Evolutionary conservation across 2,329 filamentous ascomycete genomes (phyloP).

Genomic region (Fusarium oxysporum): DNA sequence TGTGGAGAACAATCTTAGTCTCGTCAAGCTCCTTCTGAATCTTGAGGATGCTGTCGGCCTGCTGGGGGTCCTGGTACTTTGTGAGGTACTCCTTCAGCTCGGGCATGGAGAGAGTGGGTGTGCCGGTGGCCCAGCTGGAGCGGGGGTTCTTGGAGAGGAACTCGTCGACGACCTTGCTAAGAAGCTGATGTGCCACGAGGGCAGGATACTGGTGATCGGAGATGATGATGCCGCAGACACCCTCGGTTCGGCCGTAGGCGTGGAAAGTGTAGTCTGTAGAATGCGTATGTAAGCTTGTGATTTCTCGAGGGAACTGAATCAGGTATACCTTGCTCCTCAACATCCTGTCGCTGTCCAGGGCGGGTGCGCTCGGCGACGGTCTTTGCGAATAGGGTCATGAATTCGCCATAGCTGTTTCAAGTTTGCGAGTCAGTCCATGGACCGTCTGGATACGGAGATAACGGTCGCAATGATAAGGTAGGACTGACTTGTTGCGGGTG

Average conservation of each 20-base stretch:
- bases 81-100: slow-evolving; percentile 80
- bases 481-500: slow-evolving; percentile 74
- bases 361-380: slow-evolving; percentile 87
- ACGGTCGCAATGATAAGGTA: background rate
- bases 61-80: slow-evolving; percentile 85
- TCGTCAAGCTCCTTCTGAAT: slow-evolving; percentile 97
- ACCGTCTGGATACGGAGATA: background rate
- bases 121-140: slow-evolving; percentile 71
- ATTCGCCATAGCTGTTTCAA: slow-evolving; percentile 60
- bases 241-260: slow-evolving; percentile 79
- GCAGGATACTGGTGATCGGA: slow-evolving; percentile 80
- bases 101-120: slow-evolving; percentile 70
- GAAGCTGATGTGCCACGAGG: slow-evolving; percentile 85
- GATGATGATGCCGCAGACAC: slow-evolving; percentile 81
- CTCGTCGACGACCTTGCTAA: slow-evolving; percentile 88
- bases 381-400: slow-evolving; percentile 88
- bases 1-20: slow-evolving; percentile 96
- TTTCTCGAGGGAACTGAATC: background rate
- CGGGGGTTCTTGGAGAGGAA: slow-evolving; percentile 82
- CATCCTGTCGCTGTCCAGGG: slow-evolving; percentile 84
- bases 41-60: slow-evolving; percentile 93
- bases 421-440: slow-evolving; percentile 27
- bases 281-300: slow-evolving; percentile 28
- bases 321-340: slow-evolving; percentile 78
- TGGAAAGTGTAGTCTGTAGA: slow-evolving; percentile 77